Evolutionary conservation across 2,329 filamentous ascomycete species (phyloP).

Genomic region (Cercospora canescens): DNA sequence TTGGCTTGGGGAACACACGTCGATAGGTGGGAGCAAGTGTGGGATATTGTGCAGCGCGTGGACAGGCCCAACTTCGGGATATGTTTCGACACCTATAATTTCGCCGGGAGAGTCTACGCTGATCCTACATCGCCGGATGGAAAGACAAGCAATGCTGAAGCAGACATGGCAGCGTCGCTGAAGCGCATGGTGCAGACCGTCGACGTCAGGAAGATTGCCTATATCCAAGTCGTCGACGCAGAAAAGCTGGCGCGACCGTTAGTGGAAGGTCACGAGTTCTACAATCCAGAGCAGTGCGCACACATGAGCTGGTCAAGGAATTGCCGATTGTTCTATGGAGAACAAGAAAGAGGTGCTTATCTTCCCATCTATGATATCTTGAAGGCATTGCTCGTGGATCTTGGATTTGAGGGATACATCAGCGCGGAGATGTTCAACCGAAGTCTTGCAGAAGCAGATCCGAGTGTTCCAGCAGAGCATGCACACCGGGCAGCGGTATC

Average conservation of each 20-base stretch:
- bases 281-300: constrained; percentile 58
- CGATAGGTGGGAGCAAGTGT: constrained; percentile 71
- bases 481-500: constrained; percentile 52
- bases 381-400: constrained; percentile 60
- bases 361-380: constrained; percentile 65
- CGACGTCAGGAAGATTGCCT: constrained; percentile 68
- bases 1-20: constrained; percentile 71
- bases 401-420: constrained; percentile 69
- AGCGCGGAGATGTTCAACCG: constrained; percentile 71
- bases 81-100: constrained; percentile 78
- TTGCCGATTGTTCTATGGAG: constrained; percentile 68
- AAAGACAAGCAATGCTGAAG: constrained; percentile 56
- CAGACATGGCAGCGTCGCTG: constrained; percentile 57
- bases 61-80: constrained; percentile 72
- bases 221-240: constrained; percentile 75
- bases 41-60: constrained; percentile 66
- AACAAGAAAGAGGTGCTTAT: constrained; percentile 63
- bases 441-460: constrained; percentile 55
- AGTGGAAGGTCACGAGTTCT: constrained; percentile 57
- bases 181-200: constrained; percentile 55
- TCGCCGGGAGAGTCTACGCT: constrained; percentile 69
- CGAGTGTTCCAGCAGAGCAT: constrained; percentile 56
- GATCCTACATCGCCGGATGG: constrained; percentile 61
- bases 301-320: constrained; percentile 81
- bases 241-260: constrained; percentile 63